Evolutionary conservation across 1,284 basidiomycete genomes (phyloP), one percentile per base, ranked within the genome.

Genomic region (Trichosporon sp.): DNA sequence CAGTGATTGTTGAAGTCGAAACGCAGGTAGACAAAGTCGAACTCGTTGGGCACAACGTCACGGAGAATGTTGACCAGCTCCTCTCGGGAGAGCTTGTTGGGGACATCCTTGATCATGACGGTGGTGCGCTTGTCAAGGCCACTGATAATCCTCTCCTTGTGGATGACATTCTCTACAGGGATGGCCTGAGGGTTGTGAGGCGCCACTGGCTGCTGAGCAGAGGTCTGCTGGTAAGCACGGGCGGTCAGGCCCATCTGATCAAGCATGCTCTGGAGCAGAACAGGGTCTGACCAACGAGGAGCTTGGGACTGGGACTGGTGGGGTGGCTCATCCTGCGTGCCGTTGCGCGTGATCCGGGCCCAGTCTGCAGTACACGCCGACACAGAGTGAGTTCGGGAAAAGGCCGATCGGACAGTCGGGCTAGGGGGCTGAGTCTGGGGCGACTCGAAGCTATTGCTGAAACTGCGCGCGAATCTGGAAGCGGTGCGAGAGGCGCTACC

Each of bases 21-120:
- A 2, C 83, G 79, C 2, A 83, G 75, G 67, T 83, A 83, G 32
- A 82, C 78, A 73, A 83, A 83, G 71, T 83, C 81, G 64, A 80
- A 81, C 29, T 77, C 78, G 13, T 76, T 74, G 1, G 81, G 83
- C 6, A 81, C 80, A 12, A 78, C 77, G 67, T 80, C 77, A 34
- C 74, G 72, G 35, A 83, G 77, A 27, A 82, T 80, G 34, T 78
- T 71, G 32, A 83, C 75, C 1, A 83, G 77, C 69, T 82, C 78
- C 51, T 80, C 70, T 15, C 82, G 77, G 18, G 81, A 80, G 0
- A 83, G 74, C 68, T 83, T 83, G 78, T 83, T 83, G 80, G 82
- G 82, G 7, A 83, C 80, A 65, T 83, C 81, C 69, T 83, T 83
- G 70, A 83, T 73, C 82, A 83, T 83, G 23, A 83, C 78, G 0